These are phyloP conservation scores for Phaeodactylum tricornutum DNA, from an alignment of 108 stramenopile species.

Conservation along the genomic window DNA sequence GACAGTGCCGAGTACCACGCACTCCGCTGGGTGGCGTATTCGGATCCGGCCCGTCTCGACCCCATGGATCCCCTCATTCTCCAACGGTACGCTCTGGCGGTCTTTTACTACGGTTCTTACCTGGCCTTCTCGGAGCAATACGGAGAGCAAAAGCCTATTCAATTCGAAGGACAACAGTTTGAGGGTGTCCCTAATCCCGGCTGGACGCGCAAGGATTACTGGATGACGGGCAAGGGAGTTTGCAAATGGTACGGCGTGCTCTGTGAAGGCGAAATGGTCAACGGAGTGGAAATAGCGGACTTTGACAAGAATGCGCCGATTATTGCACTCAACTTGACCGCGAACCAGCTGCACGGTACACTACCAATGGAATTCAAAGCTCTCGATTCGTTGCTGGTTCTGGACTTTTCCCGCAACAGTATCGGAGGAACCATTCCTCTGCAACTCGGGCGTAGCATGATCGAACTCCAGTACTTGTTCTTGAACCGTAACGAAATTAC, in stretches of 20 bases:
- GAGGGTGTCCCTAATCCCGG: conserved; percentile 9
- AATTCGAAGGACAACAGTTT: background rate
- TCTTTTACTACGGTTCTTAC: conserved; percentile 23
- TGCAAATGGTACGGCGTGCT: conserved; percentile 38
- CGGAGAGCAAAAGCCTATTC: conserved; percentile 2
- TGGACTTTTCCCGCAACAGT: conserved; percentile 13
- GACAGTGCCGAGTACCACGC: conserved; percentile 1
- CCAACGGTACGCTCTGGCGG: conserved; percentile 36
- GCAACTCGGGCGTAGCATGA: conserved; percentile 2
- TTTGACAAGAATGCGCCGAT: conserved; percentile 17
- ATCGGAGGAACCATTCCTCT: conserved; percentile 6
- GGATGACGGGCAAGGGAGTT: conserved; percentile 23
- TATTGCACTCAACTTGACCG: conserved; percentile 10
- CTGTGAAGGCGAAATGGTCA: conserved; percentile 7
- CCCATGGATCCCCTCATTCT: conserved; percentile 10
- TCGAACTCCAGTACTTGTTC: background rate
- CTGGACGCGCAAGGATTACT: conserved; percentile 22
- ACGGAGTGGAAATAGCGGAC: background rate
- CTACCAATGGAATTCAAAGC: conserved; percentile 10
- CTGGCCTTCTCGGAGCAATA: background rate
- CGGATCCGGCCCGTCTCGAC: conserved; percentile 15
- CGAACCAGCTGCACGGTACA: conserved; percentile 8
- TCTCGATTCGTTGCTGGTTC: conserved; percentile 1
- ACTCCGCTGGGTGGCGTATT: conserved; percentile 12
- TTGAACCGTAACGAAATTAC: conserved; percentile 5